A percentile compares a stretch with the other conserved stretches of the same genome.
Conservation (phyloP, 805 yeast genomes). For the Wickerhamiella hasegawae region DNA sequence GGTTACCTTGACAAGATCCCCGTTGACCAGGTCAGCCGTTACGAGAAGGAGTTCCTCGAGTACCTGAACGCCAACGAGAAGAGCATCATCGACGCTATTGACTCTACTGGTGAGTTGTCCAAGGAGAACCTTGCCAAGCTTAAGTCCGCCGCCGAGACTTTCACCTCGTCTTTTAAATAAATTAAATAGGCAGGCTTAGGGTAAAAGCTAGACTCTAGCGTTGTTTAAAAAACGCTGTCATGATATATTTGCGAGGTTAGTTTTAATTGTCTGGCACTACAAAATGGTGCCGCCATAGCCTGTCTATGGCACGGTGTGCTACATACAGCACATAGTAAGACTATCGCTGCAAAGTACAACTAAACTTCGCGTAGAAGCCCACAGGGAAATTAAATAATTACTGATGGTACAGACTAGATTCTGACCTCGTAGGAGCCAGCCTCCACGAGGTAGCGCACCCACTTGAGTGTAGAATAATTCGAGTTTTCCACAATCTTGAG, state of each 20-base stretch:
- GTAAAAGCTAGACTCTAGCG: too few relatives aligned
- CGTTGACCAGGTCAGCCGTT: conserved; percentile 72
- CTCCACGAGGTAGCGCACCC: conserved; percentile 67
- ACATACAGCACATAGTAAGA: too few relatives aligned
- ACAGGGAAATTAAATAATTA: neutral
- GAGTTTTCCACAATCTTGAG: conserved; percentile 45
- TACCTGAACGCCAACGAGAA: conserved; percentile 83
- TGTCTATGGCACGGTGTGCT: too few relatives aligned
- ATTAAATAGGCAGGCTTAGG: conserved; percentile 1
- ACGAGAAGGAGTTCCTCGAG: conserved; percentile 83
- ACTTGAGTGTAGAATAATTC: conserved; percentile 60
- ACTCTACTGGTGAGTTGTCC: conserved; percentile 78
- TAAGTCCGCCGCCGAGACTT: conserved; percentile 83
- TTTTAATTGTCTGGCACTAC: too few relatives aligned
- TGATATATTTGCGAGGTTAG: too few relatives aligned
- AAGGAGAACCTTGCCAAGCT: conserved; percentile 74
- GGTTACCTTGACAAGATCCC: conserved; percentile 90
- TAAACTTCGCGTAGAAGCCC: too few relatives aligned
- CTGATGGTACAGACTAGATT: conserved; percentile 23
- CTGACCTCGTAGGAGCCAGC: conserved; percentile 76
- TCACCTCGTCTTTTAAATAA: conserved; percentile 70
- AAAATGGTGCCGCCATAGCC: too few relatives aligned
- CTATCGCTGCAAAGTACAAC: too few relatives aligned
- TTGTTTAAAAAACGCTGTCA: too few relatives aligned
- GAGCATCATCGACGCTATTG: conserved; percentile 70